Base-by-base conservation (phyloP, 805 yeast genomes). In the Wickerhamiella lipophila region DNA sequence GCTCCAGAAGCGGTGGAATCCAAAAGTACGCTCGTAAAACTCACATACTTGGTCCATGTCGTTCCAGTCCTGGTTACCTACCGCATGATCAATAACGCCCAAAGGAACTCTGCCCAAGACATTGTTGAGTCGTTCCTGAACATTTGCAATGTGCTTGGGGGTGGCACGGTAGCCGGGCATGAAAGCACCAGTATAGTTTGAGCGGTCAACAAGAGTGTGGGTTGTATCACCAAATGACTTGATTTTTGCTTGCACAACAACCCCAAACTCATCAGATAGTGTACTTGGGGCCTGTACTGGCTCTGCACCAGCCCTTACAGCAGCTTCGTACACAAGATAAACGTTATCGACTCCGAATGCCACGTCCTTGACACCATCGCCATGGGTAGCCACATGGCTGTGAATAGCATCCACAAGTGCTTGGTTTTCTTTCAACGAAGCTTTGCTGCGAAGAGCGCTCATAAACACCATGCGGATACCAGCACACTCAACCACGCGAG, bases 281-380 rank as follows among this genome's bases (percentile, higher is more conserved):
- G 52, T 47, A 9, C 41, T 38, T 26, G 56, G 66, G n/a, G 54
- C 61, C 13, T 59, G 50, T 7, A 69, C 54, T 0, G 68, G 52
- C 26, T 57, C 58, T 1, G 81, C 88, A 0, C 88, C 88, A 15
- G 66, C 66, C 2, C 53, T 42, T 2, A 75, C 55, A 0, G 89
- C 83, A 34, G 64, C 63, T 0, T 60, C 52, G 52, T 61, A 79
- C 2, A 73, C 68, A 0, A 54, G 53, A 3, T 66, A 70, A 11
- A 76, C 76, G 55, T 79, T 67, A 3, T 63, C 66, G 0, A 83
- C 89, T n/a, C 59, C 59, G 56, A 84, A 80, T 0, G 85, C 74
- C 9, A 85, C 76, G 58, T 85, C 92, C 60, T 76, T 76, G n/a
- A 84, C 84, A 4, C 85, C 83, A 59, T 83, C 88, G 1, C 94